Conservation (phyloP, 2,329 filamentous ascomycete species). For the Diaporthe ampelina region DNA sequence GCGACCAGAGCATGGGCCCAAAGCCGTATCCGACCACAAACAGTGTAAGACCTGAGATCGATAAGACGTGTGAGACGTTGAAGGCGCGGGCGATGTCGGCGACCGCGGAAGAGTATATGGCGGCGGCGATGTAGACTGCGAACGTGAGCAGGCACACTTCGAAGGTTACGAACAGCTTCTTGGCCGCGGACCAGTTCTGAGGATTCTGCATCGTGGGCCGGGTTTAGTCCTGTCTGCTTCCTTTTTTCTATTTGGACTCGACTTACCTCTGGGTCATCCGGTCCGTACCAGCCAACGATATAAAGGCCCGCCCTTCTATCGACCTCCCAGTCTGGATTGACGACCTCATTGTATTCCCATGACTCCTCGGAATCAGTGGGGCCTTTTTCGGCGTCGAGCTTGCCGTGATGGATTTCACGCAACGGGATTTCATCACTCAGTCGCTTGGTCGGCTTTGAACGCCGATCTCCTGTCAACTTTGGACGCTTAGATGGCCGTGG, state of each 20-base stretch:
- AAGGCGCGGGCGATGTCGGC: conserved; percentile 66
- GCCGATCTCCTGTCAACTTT: conserved; percentile 7
- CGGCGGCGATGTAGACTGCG: conserved; percentile 66
- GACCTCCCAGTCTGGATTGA: conserved; percentile 4
- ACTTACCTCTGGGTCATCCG: conserved; percentile 58
- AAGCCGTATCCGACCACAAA: conserved; percentile 76
- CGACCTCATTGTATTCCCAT: background rate
- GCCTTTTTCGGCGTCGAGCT: background rate
- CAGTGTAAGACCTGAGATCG: conserved; percentile 71
- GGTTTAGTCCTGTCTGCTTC: background rate
- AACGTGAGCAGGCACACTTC: conserved; percentile 60
- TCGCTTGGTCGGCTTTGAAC: background rate
- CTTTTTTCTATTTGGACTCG: background rate
- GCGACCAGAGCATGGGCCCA: conserved; percentile 76
- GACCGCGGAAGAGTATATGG: conserved; percentile 63
- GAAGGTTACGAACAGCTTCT: conserved; percentile 53
- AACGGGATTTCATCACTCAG: background rate
- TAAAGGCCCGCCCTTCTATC: conserved; percentile 66
- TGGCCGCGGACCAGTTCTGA: conserved; percentile 54
- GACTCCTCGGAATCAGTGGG: background rate
- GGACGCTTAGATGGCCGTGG: background rate
- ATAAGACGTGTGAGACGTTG: conserved; percentile 63
- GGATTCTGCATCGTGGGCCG: conserved; percentile 45
- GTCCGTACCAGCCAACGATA: conserved; percentile 35
- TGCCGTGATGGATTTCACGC: background rate